Evolutionary conservation across 345 rosid species (phyloP), one percentile per base, ranked within the genome.

Genomic region (Psidium friedrichsthalianum): DNA sequence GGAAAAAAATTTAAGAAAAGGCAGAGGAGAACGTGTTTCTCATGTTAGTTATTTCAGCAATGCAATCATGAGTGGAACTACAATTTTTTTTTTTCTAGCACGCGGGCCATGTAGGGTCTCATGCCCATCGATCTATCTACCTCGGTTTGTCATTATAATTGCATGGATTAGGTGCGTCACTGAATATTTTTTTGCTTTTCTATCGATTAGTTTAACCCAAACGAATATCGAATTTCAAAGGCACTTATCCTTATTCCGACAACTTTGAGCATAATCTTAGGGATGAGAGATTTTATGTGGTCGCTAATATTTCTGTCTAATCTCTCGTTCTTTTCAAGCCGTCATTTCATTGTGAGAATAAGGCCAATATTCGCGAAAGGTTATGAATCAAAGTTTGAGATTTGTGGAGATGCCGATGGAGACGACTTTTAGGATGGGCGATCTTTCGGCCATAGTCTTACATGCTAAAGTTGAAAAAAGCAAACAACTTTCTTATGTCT

Each of bases 241-340:
- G 56, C 56, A 16, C 7, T 6, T 1, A 53, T 2, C 20, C 56
- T 6, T 53, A 16, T 53, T 53, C 8, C 6, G 12, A 51, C 52
- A 0, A 14, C 13, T 13, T 51, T 11, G 52, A 51, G 52, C 52
- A 1, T 53, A 16, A 53, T 53, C 7, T 16, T 53, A 2, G 7
- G 21, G 21, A 53, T 6, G 36, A 36, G 56, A 53, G 56, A 18
- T 55, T 24, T 9, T 6, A 1, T 55, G 8, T 55, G 2, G 22
- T 55, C 8, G 8, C 6, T 0, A 1, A 2, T 32, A 2, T 5
- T 32, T 32, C 6, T 1, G 13, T 69, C 1, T 18, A 32, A 5
- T 32, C 1, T 32, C 44, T 4, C 3, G 9, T 69, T 69, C 76
- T 16, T 16, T 16, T 32, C 11, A 3, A 8, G 22, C 25, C 24